Percentiles rank a stretch among this genome's conserved stretches.
phyloP scores from a whole-genome alignment of 116 monocot species.

The Zostera marina region DNA sequence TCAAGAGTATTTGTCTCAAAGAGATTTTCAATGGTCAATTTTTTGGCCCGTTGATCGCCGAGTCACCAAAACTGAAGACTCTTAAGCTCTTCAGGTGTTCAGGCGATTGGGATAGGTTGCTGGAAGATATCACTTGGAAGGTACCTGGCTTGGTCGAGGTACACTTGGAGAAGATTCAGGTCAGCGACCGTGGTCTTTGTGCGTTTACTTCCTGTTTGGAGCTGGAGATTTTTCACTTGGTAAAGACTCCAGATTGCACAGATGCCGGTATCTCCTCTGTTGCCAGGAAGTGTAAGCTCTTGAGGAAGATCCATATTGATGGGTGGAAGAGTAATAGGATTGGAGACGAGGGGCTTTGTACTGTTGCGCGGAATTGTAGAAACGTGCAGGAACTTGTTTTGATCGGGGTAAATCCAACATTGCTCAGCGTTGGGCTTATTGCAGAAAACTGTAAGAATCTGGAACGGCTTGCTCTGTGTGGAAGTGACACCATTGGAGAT shows the following conservation, averaged over 20 bases:
- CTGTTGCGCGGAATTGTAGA: slow-evolving; percentile 28
- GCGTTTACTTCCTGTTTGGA: slow-evolving; percentile 24
- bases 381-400: slow-evolving; percentile 64
- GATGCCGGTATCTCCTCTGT: slow-evolving; percentile 28
- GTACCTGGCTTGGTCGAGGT: slow-evolving; percentile 32
- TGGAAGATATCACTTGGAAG: slow-evolving; percentile 25
- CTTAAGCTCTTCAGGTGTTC: slow-evolving; percentile 47
- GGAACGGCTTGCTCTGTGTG: slow-evolving; percentile 44
- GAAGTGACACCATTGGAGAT: slow-evolving; percentile 55
- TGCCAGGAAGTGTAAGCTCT: slow-evolving; percentile 29
- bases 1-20: slow-evolving; percentile 45
- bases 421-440: slow-evolving; percentile 29
- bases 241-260: slow-evolving; percentile 53
- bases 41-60: slow-evolving; percentile 30
- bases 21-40: slow-evolving; percentile 55
- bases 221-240: slow-evolving; percentile 58
- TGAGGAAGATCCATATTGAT: slow-evolving; percentile 71
- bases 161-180: slow-evolving; percentile 69
- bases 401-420: slow-evolving; percentile 68
- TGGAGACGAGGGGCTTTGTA: slow-evolving; percentile 37
- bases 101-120: slow-evolving; percentile 53
- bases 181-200: slow-evolving; percentile 36
- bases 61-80: slow-evolving; percentile 32
- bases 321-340: slow-evolving; percentile 70
- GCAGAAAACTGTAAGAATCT: slow-evolving; percentile 35